Base-by-base conservation (phyloP, 2,329 filamentous ascomycete species). In the Diaporthe capsici region DNA sequence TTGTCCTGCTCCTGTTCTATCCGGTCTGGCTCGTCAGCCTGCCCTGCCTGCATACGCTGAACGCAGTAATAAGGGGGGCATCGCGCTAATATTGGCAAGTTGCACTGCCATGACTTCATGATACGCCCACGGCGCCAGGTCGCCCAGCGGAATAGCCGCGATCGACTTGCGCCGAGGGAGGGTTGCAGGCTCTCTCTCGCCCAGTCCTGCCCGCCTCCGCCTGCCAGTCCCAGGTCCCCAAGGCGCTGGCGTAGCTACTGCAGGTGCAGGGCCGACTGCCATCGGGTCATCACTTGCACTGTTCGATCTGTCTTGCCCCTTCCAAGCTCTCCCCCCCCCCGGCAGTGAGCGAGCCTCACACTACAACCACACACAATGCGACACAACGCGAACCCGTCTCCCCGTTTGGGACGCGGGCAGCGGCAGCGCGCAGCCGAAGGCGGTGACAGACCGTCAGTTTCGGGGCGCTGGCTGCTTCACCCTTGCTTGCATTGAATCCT, bases 381-480 rank as follows among this genome's bases (percentile, higher is more conserved):
- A 51, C 63, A 51, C 63, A 51, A 25, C 17, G 28, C 17, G 63
- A 68, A 68, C 63, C 63, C 44, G 44, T 37, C 61, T 49, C 61
- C 61, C 61, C 61, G 42, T 49, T 67, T 51, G 20, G 63, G 63
- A 49, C 17, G 44, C 28, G 10, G 63, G 63, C 63, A 34, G 63
- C 44, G 42, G 63, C 63, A 68, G 44, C 39, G 25, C 13, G 25
- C 63, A 68, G 63, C 63, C 63, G 63, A 68, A 68, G 63, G 63
- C 63, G 63, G 63, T 68, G 63, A 68, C 63, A 68, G 63, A 68
- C 63, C 63, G 63, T 68, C 63, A 51, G 22, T 68, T 25, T 51
- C 22, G 58, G 37, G 15, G 37, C 15, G 58, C 37, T 63, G 58
- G 58, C 10, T 63, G 31, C 58, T 61, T n/a, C 25, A 67, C 44